phyloP scores from a whole-genome alignment of 371 early-diverging fungal genomes.

The Mortierella sp. region DNA sequence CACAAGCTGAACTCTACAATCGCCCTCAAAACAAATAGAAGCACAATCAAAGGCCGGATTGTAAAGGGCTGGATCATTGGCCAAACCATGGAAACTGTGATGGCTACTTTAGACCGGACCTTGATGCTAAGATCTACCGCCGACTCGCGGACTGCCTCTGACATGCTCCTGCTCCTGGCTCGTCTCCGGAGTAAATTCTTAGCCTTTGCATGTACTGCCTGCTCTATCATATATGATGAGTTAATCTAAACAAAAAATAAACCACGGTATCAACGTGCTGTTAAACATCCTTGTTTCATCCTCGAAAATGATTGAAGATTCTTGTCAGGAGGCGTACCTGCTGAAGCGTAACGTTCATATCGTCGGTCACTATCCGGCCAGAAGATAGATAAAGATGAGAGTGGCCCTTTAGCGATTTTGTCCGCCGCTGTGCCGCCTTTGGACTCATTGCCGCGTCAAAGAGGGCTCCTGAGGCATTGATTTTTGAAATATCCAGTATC shows the following conservation, averaged over 20 bases:
- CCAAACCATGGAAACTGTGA: conserved; percentile 51
- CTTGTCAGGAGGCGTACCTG: conserved; percentile 30
- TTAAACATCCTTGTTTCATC: neutral
- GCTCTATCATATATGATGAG: conserved; percentile 56
- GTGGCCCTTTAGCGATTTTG: conserved; percentile 31
- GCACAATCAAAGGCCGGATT: conserved; percentile 56
- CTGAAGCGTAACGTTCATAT: conserved; percentile 57
- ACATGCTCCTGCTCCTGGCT: conserved; percentile 55
- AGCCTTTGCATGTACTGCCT: conserved; percentile 54
- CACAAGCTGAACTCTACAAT: conserved; percentile 67
- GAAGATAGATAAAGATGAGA: conserved; percentile 40
- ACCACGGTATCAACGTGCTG: neutral
- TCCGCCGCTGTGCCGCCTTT: conserved; percentile 42
- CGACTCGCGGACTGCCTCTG: conserved; percentile 58
- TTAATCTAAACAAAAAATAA: conserved; percentile 45
- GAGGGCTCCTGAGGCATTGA: conserved; percentile 50
- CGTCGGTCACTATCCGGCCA: conserved; percentile 49
- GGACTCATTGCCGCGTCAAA: conserved; percentile 55
- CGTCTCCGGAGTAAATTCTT: conserved; percentile 47
- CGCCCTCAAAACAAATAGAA: conserved; percentile 62
- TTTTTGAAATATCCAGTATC: conserved; percentile 75
- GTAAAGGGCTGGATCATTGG: conserved; percentile 56
- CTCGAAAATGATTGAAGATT: neutral
- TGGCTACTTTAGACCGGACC: conserved; percentile 45
- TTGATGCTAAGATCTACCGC: conserved; percentile 54